These are phyloP conservation scores for Alternaria solani DNA, from an alignment of 2,329 filamentous ascomycete genomes.

Conservation along the genomic window DNA sequence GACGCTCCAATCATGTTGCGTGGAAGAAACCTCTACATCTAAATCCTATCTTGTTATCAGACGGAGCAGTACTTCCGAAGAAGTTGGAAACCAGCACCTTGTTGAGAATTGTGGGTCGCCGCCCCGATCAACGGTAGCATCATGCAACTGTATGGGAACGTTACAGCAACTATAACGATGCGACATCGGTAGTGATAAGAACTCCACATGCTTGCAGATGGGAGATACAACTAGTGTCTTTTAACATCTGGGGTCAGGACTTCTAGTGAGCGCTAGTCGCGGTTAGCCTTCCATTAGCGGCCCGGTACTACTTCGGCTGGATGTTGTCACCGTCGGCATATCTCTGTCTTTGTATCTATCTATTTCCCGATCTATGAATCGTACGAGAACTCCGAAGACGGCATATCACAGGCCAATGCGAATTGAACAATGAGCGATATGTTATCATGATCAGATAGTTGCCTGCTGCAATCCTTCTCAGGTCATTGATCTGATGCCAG, in stretches of 20 bases:
- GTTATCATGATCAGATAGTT: background rate
- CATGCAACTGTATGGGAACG: background rate
- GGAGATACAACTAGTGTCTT: conserved; percentile 1
- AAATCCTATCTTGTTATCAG: background rate
- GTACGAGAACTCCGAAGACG: conserved; percentile 2
- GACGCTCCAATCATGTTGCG: background rate
- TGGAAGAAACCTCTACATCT: background rate
- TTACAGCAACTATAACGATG: background rate
- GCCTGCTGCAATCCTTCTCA: background rate
- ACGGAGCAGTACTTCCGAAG: background rate
- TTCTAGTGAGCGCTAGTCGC: background rate
- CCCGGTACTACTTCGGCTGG: background rate
- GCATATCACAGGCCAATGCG: background rate
- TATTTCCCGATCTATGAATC: background rate
- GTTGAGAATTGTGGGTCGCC: background rate
- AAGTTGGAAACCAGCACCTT: background rate
- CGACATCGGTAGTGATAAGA: conserved; percentile 1
- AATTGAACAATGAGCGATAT: background rate
- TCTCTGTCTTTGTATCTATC: background rate
- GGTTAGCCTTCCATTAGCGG: background rate
- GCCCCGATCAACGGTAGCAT: background rate
- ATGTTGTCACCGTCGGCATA: background rate
- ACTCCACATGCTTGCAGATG: background rate
- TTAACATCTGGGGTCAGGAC: background rate
- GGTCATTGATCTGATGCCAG: background rate